Evolutionary conservation across 2,329 filamentous ascomycete genomes (phyloP).

Genomic region (Aspergillus unguis): DNA sequence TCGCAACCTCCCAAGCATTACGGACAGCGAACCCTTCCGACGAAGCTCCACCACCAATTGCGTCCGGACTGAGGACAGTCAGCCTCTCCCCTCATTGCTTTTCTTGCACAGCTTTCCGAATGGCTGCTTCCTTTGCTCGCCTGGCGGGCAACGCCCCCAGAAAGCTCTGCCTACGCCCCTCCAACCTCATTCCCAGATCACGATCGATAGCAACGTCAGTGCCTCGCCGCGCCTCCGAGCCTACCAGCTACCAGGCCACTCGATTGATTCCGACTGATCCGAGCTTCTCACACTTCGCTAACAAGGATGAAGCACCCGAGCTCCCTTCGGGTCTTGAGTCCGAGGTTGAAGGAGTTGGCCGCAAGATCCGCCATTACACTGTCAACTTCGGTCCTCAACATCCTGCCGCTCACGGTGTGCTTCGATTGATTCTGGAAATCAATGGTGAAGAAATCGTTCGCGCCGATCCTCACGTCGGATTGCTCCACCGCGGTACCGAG

Average conservation of each 20-base stretch:
- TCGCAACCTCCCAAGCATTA: constrained; percentile 32
- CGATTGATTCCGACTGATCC: constrained; percentile 58
- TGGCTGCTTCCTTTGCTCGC: constrained; percentile 61
- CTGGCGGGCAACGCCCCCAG: constrained; percentile 59
- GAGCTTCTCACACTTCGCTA: constrained; percentile 48
- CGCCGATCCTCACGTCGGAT: constrained; percentile 91
- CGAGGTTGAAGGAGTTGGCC: constrained; percentile 45
- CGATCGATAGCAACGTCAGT: constrained; percentile 57
- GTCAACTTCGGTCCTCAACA: constrained; percentile 99
- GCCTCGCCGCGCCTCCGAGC: constrained; percentile 53
- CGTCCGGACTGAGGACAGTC: constrained; percentile 36
- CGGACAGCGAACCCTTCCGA: constrained; percentile 29
- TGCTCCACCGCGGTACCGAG: constrained; percentile 95
- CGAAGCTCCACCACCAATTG: constrained; percentile 34
- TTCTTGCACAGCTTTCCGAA: constrained; percentile 33
- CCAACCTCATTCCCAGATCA: constrained; percentile 45
- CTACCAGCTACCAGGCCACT: constrained; percentile 49
- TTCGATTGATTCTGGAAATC: constrained; percentile 94
- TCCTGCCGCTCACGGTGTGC: constrained; percentile 95
- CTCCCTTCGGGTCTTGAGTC: constrained; percentile 49
- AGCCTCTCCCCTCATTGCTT: constrained; percentile 22
- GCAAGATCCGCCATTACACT: constrained; percentile 97
- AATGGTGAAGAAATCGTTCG: constrained; percentile 97
- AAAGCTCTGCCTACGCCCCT: constrained; percentile 56
- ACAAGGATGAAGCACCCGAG: constrained; percentile 40